phyloP scores from a whole-genome alignment of 352 stramenopile species.

The Phytophthora aleatoria region DNA sequence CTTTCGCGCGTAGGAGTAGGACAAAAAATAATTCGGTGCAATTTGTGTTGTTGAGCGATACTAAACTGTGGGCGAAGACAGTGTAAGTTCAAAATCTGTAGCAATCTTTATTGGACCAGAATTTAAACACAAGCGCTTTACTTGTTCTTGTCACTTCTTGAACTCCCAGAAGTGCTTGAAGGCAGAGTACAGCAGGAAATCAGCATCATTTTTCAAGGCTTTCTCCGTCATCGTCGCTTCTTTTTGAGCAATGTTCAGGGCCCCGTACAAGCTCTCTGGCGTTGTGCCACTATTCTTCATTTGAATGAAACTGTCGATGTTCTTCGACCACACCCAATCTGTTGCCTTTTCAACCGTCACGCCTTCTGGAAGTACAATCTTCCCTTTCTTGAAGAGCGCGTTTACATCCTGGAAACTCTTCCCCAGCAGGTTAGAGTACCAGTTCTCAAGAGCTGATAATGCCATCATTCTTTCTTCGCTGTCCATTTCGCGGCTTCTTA shows the following conservation, averaged over 20 bases:
- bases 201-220: neutral
- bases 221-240: neutral
- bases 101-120: too few relatives aligned
- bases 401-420: neutral
- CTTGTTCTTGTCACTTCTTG: too few relatives aligned
- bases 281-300: neutral
- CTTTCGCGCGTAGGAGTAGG: too few relatives aligned
- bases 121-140: too few relatives aligned
- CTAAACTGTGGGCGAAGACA: too few relatives aligned
- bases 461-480: neutral
- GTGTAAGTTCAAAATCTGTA: too few relatives aligned
- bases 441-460: neutral
- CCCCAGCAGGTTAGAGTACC: neutral
- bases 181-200: neutral
- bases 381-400: neutral
- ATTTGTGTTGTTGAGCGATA: too few relatives aligned
- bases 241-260: neutral
- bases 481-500: neutral
- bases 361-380: neutral
- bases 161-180: neutral
- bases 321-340: neutral
- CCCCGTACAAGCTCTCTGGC: neutral
- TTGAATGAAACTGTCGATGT: neutral
- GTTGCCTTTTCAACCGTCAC: neutral
- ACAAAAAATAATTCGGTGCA: too few relatives aligned